Percentiles rank a stretch among this genome's conserved stretches.
Evolutionary conservation across 768 basidiomycete genomes (phyloP).

Genomic region (Myochromella boudieri): DNA sequence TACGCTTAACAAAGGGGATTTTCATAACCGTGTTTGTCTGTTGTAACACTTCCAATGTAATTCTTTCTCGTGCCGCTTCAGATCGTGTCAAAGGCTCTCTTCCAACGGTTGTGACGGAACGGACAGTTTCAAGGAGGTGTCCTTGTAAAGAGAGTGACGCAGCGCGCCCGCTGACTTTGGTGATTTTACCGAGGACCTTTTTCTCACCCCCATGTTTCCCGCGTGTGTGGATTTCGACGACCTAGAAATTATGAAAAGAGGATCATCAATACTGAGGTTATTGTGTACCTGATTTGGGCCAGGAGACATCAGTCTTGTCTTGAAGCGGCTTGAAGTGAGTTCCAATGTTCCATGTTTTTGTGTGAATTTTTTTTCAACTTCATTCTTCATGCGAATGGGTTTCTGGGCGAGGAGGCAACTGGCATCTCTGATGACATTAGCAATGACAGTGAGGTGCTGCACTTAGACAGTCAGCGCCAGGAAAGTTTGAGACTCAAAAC

Average conservation of each 20-base stretch:
- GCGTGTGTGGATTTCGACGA: slow-evolving; percentile 19
- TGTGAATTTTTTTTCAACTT: slow-evolving; percentile 32
- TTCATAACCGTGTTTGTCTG: slow-evolving; percentile 22
- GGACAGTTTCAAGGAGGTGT: slow-evolving; percentile 25
- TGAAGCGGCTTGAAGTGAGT: slow-evolving; percentile 40
- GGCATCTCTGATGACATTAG: slow-evolving; percentile 37
- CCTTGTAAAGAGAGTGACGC: slow-evolving; percentile 28
- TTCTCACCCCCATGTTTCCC: slow-evolving; percentile 10
- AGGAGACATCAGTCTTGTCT: slow-evolving; percentile 36
- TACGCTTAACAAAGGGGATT: slow-evolving; percentile 32
- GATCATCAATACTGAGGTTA: background rate
- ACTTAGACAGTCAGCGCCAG: slow-evolving; percentile 1
- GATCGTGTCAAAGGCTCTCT: slow-evolving; percentile 47
- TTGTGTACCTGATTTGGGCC: slow-evolving; percentile 26
- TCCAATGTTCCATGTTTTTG: slow-evolving; percentile 28
- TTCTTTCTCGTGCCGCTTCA: slow-evolving; percentile 30
- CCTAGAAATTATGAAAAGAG: slow-evolving; percentile 10
- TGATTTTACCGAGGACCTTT: slow-evolving; percentile 21
- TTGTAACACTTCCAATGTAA: slow-evolving; percentile 30
- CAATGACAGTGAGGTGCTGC: slow-evolving; percentile 38
- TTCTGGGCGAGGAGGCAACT: slow-evolving; percentile 39
- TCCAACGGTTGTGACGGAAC: slow-evolving; percentile 44
- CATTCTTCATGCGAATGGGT: slow-evolving; percentile 46
- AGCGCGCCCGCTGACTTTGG: slow-evolving; percentile 37
- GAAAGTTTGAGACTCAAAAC: background rate